phyloP scores from a whole-genome alignment of 768 basidiomycete genomes.

The Guyanaporus albipodus region DNA sequence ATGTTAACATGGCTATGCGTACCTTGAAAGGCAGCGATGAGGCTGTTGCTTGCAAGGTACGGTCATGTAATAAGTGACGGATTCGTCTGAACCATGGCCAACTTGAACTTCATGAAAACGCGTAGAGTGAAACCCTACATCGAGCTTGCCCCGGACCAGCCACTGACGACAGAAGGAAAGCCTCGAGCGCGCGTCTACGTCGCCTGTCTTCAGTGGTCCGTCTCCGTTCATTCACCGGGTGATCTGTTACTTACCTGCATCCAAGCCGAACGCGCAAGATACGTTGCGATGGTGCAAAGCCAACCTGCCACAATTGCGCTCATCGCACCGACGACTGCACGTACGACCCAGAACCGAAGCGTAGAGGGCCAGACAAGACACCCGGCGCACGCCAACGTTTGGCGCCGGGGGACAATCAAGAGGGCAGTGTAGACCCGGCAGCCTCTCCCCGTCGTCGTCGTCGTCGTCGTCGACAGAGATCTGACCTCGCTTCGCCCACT shows the following conservation, averaged over 20 bases:
- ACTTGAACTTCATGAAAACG: conserved; percentile 38
- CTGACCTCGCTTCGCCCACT: neutral
- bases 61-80: too few relatives aligned
- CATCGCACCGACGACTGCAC: conserved; percentile 53
- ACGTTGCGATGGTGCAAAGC: conserved; percentile 79
- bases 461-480: conserved; percentile 1
- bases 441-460: conserved; percentile 25
- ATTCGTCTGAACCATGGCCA: too few relatives aligned
- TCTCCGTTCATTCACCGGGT: neutral
- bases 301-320: conserved; percentile 68
- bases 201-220: conserved; percentile 75
- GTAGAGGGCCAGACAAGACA: conserved; percentile 74
- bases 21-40: too few relatives aligned
- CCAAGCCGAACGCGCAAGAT: conserved; percentile 72
- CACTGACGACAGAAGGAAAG: conserved; percentile 78
- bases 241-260: neutral
- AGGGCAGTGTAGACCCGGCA: conserved; percentile 25
- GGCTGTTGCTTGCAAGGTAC: too few relatives aligned
- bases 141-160: conserved; percentile 70
- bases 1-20: neutral
- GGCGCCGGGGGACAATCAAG: conserved; percentile 39
- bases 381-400: conserved; percentile 76
- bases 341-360: conserved; percentile 71
- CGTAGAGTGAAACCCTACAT: conserved; percentile 58
- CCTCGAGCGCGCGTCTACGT: conserved; percentile 72